Base-by-base conservation (phyloP, 768 basidiomycete species). In the Boletus subcaerulescens region DNA sequence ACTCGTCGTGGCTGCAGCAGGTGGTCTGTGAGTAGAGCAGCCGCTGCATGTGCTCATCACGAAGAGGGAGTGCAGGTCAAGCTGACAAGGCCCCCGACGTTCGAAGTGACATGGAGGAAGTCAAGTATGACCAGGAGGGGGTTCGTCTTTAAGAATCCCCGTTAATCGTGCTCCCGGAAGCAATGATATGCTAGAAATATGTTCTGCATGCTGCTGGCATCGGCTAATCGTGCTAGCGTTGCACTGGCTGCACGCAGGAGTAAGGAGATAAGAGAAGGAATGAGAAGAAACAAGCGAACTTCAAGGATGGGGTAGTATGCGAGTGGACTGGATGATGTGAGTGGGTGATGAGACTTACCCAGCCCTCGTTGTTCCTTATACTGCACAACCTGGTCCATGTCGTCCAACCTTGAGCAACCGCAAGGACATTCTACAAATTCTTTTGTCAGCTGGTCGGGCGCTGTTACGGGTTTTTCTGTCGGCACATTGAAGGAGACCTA, bases 271-370 rank as follows among this genome's bases (percentile, higher is more conserved):
- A 24, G 22, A 24, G 22, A 24, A 24, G 22, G 22, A 24, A 51
- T 57, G 43, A 26, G 46, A 64, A 44, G 48, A 58, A 15, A 31
- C 60, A 58, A 61, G 65, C 41, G 48, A 64, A 55, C 57, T 12
- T 17, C 40, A 26, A 47, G 38, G 49, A 33, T 40, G 46, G 36
- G 12, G 13, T 5, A 24, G 22, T 24, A 24, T 24, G 22, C 29
- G 42, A 52, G 41, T 24, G 52, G 48, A 54, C 42, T 42, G 49
- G 49, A 15, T 33, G 41, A 47, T 48, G 33, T n/a, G 48, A 45
- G 6, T 15, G 47, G 35, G 49, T 2, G 11, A 32, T n/a, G 29
- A 48, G n/a, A 24, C 45, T 15, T 39, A 24, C 22, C 29, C 26
- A 17, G 13, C 18, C 31, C 17, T 40, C 15, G 15, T 18, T 18